Base-by-base conservation (phyloP, 441 rosid genomes). In the Populus hybrid region DNA sequence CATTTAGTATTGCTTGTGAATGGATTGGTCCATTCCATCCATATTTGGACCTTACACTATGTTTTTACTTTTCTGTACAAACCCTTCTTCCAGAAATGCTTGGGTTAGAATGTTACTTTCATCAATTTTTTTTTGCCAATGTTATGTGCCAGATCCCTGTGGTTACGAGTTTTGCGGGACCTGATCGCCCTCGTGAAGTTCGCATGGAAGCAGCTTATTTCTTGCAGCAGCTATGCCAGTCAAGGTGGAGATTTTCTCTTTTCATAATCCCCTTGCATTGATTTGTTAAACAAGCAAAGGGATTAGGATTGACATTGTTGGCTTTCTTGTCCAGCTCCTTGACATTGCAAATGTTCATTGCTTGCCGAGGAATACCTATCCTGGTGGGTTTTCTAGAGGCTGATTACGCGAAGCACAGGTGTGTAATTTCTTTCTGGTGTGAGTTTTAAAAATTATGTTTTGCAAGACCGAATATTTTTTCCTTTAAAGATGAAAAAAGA, bases 261-360 rank as follows among this genome's bases (percentile, higher is more conserved):
- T 73, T 2, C 67, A 69, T 61, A 50, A 67, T 74, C 77, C 79
- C 76, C 11, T 69, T 53, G 67, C 46, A 12, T 23, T n/a, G 23
- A 1, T 69, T 80, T 64, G 21, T 79, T 53, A 21, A 67, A 34
- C 67, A 78, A 30, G 76, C 67, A 67, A 78, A 71, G 67, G 79
- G 30, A 82, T 84, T 69, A 46, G 76, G 78, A 76, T 28, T 85
- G 81, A 87, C 71, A 53, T 46, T 75, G 32, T 77, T 70, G 73
- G 70, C 78, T 82, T 77, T 83, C 80, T 70, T 34, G 38, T 82
- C 80, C 93, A 96, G 99, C 88, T 84, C 93, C 71, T 88, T 93
- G 83, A 96, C 99, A 28, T 84, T 96, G 88, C 99, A 94, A 87
- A 96, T 96, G 99, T 93, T 96, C 87, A 87, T 96, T 88, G 91